Base-by-base conservation (phyloP, 2,329 filamentous ascomycete species). In the Ustulina deusta region DNA sequence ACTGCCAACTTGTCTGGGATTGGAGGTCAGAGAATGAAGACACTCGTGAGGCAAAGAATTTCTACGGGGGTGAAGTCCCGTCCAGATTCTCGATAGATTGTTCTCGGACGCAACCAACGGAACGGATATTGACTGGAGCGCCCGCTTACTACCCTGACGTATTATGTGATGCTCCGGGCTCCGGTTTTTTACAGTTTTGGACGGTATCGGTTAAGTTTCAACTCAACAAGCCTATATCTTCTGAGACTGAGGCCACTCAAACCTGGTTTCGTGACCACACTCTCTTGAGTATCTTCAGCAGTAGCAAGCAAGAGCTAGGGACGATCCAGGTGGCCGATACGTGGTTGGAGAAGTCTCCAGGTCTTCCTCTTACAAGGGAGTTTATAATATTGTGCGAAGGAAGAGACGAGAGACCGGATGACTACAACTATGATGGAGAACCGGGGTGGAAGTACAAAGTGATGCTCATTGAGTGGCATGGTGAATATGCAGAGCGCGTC, bases 401-500 rank as follows among this genome's bases (percentile, higher is more conserved):
- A 15, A 55, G 63, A 42, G 63, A 65, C 34, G 49, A 65, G 56
- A 55, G 63, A 10, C 48, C 63, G 29, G 56, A 56, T 29, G 49
- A 49, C 9, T 38, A 55, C 22, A 6, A 34, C 3, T 49, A 55
- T 49, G 63, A 65, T 11, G 56, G 20, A 20, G 63, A 65, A 34
- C 63, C 56, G 7, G 63, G 63, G 29, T 65, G 63, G 63, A 65
- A 27, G 40, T 65, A 65, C 40, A 65, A 61, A 25, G 48, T 65
- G 17, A 65, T 65, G 63, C 63, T 65, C 22, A 48, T 65, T 17
- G 63, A 65, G 40, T 65, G 63, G 63, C 56, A 44, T 17, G 63
- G 56, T 13, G 63, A 65, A 10, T 65, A 65, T 49, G 63, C 63
- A 6, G 63, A 65, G 38, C 57, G 63, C 25, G 57, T 65, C n/a